These are phyloP conservation scores for Penicillium macrosclerotiorum DNA, from an alignment of 495 filamentous ascomycete species.

Conservation along the genomic window DNA sequence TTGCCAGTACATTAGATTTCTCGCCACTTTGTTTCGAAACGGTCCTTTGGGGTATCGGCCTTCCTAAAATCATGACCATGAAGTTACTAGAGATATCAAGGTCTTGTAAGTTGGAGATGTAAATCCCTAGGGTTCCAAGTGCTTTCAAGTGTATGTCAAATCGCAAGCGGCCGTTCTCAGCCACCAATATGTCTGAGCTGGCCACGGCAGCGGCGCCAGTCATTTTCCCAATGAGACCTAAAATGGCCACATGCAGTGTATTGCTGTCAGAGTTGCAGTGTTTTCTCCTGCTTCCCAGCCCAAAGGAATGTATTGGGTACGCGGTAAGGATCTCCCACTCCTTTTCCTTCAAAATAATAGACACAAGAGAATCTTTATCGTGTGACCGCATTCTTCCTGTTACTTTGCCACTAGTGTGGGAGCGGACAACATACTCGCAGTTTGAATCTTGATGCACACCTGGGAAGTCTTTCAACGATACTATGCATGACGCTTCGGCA, in stretches of 20 bases:
- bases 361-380: conserved; percentile 45
- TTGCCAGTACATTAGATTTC: conserved; percentile 61
- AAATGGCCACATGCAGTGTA: conserved; percentile 53
- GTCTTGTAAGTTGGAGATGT: conserved; percentile 61
- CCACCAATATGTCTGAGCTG: conserved; percentile 51
- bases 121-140: conserved; percentile 71
- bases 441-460: conserved; percentile 50
- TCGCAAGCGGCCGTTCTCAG: conserved; percentile 58
- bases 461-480: conserved; percentile 68
- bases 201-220: conserved; percentile 79
- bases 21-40: conserved; percentile 55
- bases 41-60: conserved; percentile 62
- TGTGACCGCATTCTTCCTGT: conserved; percentile 45
- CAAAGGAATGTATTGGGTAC: conserved; percentile 60
- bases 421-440: conserved; percentile 65
- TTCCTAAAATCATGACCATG: conserved; percentile 73
- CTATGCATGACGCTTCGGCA: conserved; percentile 56
- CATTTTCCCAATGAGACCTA: conserved; percentile 88
- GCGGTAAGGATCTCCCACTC: conserved; percentile 84
- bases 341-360: conserved; percentile 55
- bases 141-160: conserved; percentile 73
- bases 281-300: conserved; percentile 27
- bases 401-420: conserved; percentile 66
- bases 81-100: conserved; percentile 63
- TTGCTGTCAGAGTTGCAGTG: background rate